Conservation (phyloP, 805 yeast genomes). For the Blastobotrys parvus region DNA sequence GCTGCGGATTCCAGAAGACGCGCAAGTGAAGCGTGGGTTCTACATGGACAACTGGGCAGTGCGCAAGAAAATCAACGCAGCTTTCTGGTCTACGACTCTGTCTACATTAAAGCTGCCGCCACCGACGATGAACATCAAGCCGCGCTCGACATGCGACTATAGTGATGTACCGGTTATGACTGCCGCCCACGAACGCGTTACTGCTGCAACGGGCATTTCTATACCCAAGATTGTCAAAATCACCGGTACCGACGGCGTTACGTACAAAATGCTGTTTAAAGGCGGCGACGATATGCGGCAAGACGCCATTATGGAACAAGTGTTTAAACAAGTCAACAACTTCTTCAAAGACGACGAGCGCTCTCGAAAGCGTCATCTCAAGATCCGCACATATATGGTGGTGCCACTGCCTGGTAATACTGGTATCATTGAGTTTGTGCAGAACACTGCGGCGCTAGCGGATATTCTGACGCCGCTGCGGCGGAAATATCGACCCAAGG, state of each 20-base stretch:
- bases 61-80: neutral
- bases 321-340: slow-evolving; percentile 74
- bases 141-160: slow-evolving; percentile 40
- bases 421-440: slow-evolving; percentile 87
- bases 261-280: slow-evolving; percentile 58
- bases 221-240: slow-evolving; percentile 72
- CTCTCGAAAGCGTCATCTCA: slow-evolving; percentile 48
- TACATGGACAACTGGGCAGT: neutral
- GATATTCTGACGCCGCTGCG: slow-evolving; percentile 66
- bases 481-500: slow-evolving; percentile 30
- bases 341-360: slow-evolving; percentile 49
- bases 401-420: slow-evolving; percentile 81
- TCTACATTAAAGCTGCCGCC: slow-evolving; percentile 43
- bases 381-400: slow-evolving; percentile 78
- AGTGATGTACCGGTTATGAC: slow-evolving; percentile 39
- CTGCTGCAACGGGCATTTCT: slow-evolving; percentile 81
- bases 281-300: slow-evolving; percentile 89
- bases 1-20: neutral
- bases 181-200: slow-evolving; percentile 37
- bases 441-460: slow-evolving; percentile 60
- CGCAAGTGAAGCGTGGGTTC: neutral
- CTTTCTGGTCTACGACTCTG: neutral
- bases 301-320: slow-evolving; percentile 97
- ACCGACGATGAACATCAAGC: slow-evolving; percentile 47
- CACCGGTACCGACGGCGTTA: slow-evolving; percentile 47